Evolutionary conservation across 768 basidiomycete genomes (phyloP).

Genomic region (Trametes elegans): DNA sequence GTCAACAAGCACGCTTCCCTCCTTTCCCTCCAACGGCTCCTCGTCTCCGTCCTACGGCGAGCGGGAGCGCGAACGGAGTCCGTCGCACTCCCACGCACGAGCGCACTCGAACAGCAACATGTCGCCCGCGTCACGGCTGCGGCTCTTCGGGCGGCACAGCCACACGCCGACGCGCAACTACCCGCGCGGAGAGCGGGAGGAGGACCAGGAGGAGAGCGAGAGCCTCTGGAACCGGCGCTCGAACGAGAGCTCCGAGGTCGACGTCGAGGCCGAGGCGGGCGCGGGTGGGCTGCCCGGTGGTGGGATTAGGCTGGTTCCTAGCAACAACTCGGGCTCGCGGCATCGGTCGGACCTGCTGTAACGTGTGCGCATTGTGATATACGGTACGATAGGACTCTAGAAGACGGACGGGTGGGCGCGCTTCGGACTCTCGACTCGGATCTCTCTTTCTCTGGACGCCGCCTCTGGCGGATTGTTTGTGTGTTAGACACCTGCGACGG

Average conservation of each 20-base stretch:
- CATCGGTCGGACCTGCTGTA: slow-evolving; percentile 13
- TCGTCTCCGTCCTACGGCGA: slow-evolving; percentile 6
- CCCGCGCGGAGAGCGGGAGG: slow-evolving; percentile 23
- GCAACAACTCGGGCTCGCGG: background rate
- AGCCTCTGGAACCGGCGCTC: slow-evolving; percentile 25
- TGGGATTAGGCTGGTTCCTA: slow-evolving; percentile 26
- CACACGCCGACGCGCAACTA: slow-evolving; percentile 23
- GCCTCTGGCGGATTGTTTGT: background rate
- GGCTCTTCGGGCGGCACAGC: slow-evolving; percentile 15
- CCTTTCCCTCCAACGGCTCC: slow-evolving; percentile 21
- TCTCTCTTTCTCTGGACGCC: background rate
- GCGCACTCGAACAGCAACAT: slow-evolving; percentile 1
- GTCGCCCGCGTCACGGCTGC: slow-evolving; percentile 14
- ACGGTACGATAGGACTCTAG: background rate
- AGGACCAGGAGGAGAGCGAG: slow-evolving; percentile 31
- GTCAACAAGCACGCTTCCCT: slow-evolving; percentile 22
- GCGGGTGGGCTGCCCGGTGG: slow-evolving; percentile 13
- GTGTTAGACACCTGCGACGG: slow-evolving; percentile 12
- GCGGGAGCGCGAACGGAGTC: slow-evolving; percentile 4
- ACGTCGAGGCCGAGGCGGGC: slow-evolving; percentile 9
- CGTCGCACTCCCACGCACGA: no score
- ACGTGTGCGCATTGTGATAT: background rate
- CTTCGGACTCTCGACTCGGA: no score
- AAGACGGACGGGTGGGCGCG: background rate
- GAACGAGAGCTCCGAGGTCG: slow-evolving; percentile 15